phyloP scores from a whole-genome alignment of 2,329 filamentous ascomycete genomes.

The Ilyonectria destructans region DNA sequence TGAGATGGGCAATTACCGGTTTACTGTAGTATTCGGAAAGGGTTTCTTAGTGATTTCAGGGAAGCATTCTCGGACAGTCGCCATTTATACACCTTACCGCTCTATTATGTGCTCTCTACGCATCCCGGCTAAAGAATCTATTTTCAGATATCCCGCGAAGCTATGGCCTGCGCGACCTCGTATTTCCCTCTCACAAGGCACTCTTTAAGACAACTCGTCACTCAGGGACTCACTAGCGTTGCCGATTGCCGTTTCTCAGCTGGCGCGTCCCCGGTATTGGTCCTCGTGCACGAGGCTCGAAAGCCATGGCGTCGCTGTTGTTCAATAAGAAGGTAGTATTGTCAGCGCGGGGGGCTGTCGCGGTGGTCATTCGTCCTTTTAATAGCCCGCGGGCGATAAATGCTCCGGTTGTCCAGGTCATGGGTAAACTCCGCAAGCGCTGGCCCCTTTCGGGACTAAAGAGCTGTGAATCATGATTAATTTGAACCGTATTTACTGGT shows the following conservation, averaged over 20 bases:
- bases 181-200: constrained; percentile 8
- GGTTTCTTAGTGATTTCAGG: too few relatives aligned
- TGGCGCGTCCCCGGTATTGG: constrained; percentile 2
- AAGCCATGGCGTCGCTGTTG: constrained; percentile 12
- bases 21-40: too few relatives aligned
- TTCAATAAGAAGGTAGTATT: neutral
- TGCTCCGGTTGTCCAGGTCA: neutral
- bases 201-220: neutral
- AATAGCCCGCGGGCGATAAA: constrained; percentile 12
- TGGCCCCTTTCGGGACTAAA: neutral
- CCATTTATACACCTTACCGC: constrained; percentile 22
- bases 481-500: too few relatives aligned
- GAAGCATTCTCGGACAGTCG: neutral
- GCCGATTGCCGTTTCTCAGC: constrained; percentile 23
- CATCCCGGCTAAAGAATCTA: constrained; percentile 17
- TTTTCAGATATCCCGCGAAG: constrained; percentile 16
- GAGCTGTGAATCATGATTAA: neutral
- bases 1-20: neutral
- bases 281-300: constrained; percentile 8
- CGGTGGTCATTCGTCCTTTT: constrained; percentile 11
- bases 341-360: constrained; percentile 26
- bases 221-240: constrained; percentile 19
- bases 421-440: neutral
- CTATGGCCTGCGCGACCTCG: constrained; percentile 4
- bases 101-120: neutral